Base-by-base conservation (phyloP, 768 basidiomycete genomes). In the Boletus rufocinnamomeus region DNA sequence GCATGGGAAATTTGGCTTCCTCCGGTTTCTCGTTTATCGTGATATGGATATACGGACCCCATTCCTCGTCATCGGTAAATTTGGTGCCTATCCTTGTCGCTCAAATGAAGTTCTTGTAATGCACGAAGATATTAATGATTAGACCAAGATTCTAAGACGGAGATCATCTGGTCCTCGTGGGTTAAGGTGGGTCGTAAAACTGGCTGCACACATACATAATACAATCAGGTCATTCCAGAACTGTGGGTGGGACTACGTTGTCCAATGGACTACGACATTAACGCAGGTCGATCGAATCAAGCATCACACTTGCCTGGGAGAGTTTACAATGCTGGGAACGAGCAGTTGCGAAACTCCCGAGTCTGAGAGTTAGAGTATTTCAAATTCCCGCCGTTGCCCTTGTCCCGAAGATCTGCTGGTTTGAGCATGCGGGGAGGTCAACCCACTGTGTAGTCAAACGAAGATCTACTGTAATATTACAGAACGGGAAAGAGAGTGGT, bases 141-240 rank as follows among this genome's bases (percentile, higher is more conserved):
- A 50, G 38, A 55, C 48, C 45, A 52, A 23, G 49, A 52, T 61
- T 60, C 58, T 46, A 34, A 28, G 48, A 66, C 68, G 68, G 68
- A 62, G 64, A 69, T 69, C 69, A 61, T 40, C 60, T 44, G 8
- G 49, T 49, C 64, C 68, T 64, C 68, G 69, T 69, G 67, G 48
- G 16, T 69, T 69, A 71, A 69, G 61, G 69, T 69, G 69, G 68
- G 69, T 69, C 61, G 56, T 53, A 43, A 52, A 52, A 43, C 54
- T 14, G 32, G 57, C 48, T 55, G 59, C 37, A 45, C 40, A 32
- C 49, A 52, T 59, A 69, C 67, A 62, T 66, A 66, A 70, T 60
- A 21, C 40, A 19, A 35, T 28, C 43, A 35, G 38, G 50, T 56
- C 49, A 52, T 50, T 46, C 47, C 19, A 47, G 16, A 57, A 55